Conservation (phyloP, 805 yeast genomes). For the Kluyveromyces nonfermentans region DNA sequence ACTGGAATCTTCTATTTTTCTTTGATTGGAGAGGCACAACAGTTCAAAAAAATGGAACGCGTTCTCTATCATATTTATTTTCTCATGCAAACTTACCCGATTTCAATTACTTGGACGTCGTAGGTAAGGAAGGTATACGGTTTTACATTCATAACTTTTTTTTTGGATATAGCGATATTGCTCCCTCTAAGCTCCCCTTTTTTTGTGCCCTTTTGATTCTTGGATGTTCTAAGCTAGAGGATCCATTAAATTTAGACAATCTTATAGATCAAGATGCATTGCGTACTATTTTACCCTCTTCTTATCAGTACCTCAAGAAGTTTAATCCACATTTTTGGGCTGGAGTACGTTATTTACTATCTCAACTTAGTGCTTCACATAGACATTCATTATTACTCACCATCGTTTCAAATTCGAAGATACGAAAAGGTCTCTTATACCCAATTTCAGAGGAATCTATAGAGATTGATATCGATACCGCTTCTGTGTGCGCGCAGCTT, state of each 20-base stretch:
- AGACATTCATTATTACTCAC: neutral
- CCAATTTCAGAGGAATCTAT: neutral
- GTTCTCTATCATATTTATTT: neutral
- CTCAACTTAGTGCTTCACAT: neutral
- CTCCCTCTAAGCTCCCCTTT: neutral
- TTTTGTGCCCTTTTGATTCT: neutral
- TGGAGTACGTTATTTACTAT: neutral
- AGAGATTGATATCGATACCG: neutral
- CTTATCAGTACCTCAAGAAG: neutral
- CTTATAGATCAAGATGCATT: neutral
- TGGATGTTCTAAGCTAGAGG: neutral
- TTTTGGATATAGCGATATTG: neutral
- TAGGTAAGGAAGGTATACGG: neutral
- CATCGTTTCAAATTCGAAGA: neutral
- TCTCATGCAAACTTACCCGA: neutral
- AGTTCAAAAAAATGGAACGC: neutral
- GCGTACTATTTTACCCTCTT: neutral
- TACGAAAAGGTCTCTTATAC: neutral
- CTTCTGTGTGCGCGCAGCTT: neutral
- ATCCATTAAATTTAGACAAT: neutral
- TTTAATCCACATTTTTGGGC: neutral
- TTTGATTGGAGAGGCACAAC: neutral
- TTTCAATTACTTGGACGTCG: neutral
- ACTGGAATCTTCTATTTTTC: conserved; percentile 1
- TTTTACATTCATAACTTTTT: neutral